Evolutionary conservation across 2,329 filamentous ascomycete genomes (phyloP), one percentile per base, ranked within the genome.

Genomic region (Botrytis deweyae): DNA sequence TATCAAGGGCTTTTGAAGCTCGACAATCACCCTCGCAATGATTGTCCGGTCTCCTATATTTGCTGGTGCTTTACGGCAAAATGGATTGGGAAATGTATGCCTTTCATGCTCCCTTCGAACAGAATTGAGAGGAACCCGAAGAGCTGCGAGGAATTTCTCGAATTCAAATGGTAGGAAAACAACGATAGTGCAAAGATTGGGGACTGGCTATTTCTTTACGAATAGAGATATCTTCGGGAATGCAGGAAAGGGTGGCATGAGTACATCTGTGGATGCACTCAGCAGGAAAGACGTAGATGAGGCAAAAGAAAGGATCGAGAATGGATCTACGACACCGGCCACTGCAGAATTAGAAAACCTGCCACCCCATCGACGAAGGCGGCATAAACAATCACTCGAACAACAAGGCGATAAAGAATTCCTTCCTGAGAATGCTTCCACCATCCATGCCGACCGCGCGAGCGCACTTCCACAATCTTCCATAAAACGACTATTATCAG

Each of bases 401-500:
- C 73, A 77, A 65, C 68, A 73, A 62, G 38, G 33, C 73, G 79
- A 69, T 73, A 78, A 44, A 74, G 69, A 65, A 55, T 71, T 80
- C n/a, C 81, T 87, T 3, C 83, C 84, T 18, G 83, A 86, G 70
- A 84, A 85, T 81, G 86, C 87, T 29, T 91, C 89, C 6, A 87
- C 88, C 7, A 82, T 86, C 25, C 85, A 91, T 36, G 85, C 88
- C 58, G 73, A 84, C 84, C 67, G 83, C 83, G 66, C 89, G 86
- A 73, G 87, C 85, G 65, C 83, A 83, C 67, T 86, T 85, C 72
- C 88, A 85, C 14, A 81, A 83, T 81, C 84, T 76, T 89, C 89
- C 25, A 73, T 88, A 70, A 87, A 88, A 38, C 93, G 94, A 73
- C 87, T 89, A 72, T 81, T 96, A 76, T 93, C 94, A 36, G 91